Conservation (phyloP, 1,284 basidiomycete genomes). For the Meira nashicola region DNA sequence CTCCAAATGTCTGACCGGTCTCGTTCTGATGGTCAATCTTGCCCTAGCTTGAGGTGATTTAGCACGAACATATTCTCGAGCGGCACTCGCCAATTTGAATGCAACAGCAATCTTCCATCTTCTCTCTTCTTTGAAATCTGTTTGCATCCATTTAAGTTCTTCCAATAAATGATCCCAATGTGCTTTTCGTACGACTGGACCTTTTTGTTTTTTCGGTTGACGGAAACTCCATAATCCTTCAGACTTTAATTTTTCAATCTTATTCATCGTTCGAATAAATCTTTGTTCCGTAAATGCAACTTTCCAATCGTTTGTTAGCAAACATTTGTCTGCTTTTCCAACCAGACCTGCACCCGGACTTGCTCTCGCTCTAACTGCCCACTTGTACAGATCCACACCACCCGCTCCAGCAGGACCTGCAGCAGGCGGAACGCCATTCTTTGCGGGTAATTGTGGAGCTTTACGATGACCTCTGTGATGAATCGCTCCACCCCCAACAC, state of each 20-base stretch:
- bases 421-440: conserved; percentile 13
- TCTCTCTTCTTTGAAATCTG: conserved; percentile 88
- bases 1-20: conserved; percentile 1
- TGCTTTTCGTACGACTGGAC: conserved; percentile 72
- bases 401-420: conserved; percentile 38
- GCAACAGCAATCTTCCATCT: conserved; percentile 86
- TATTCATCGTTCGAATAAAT: conserved; percentile 69
- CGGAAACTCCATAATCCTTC: conserved; percentile 83
- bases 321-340: conserved; percentile 51
- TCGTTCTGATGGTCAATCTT: conserved; percentile 58
- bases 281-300: conserved; percentile 50
- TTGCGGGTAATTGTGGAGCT: conserved; percentile 5
- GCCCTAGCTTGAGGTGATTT: conserved; percentile 64
- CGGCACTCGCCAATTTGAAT: conserved; percentile 74
- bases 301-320: conserved; percentile 49
- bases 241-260: conserved; percentile 77
- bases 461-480: conserved; percentile 42
- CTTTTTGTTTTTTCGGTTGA: conserved; percentile 89
- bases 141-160: conserved; percentile 98
- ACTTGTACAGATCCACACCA: conserved; percentile 41
- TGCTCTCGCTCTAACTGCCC: conserved; percentile 46
- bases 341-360: conserved; percentile 46
- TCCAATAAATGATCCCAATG: conserved; percentile 96
- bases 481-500: conserved; percentile 43
- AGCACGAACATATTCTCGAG: conserved; percentile 80